Base-by-base conservation (phyloP, 805 yeast genomes). In the Yamadazyma nakazawae region DNA sequence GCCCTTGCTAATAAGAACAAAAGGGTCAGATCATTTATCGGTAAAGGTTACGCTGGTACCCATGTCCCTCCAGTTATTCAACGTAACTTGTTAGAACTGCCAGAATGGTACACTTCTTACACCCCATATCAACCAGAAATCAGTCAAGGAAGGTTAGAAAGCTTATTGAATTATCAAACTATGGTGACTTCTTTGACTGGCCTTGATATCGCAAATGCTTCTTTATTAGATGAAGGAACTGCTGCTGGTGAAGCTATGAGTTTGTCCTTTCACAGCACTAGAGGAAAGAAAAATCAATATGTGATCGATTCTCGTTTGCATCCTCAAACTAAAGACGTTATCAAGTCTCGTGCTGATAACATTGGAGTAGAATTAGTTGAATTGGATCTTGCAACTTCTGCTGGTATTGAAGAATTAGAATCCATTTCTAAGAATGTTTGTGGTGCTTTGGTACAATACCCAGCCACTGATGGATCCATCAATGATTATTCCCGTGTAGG, bases 51-150 rank as follows among this genome's bases (percentile, higher is more conserved):
- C 67, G 86, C 88, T 56, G 96, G 96, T 49, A 92, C 98, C 0
- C 74, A 79, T 43, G 72, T 88, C 39, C 99, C 99, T 0, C 85
- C 96, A 1, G 97, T 92, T 31, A 87, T 94, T 56, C 95, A 88
- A 72, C 82, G 99, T 63, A 94, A 94, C 60, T 67, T 94, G 48
- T 72, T 94, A 47, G 99, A 94, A 67, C 81, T 85, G 51, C 99
- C 99, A 5, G 96, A 90, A 62, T 94, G 99, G 99, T 94, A 94
- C 74, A 94, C 99, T 17, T 89, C 97, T 1, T 94, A 94, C 65
- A 94, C 99, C 19, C 99, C 99, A 31, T 94, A 94, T 66, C 99
- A 94, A 71, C 97, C 99, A 0, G 99, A 94, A 66, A 91, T 94
- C 48, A 86, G 97, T 0, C 99, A 94, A 68, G 99, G 99, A 45